phyloP scores from a whole-genome alignment of 177 flowering plant species.

The Telopea speciosissima region DNA sequence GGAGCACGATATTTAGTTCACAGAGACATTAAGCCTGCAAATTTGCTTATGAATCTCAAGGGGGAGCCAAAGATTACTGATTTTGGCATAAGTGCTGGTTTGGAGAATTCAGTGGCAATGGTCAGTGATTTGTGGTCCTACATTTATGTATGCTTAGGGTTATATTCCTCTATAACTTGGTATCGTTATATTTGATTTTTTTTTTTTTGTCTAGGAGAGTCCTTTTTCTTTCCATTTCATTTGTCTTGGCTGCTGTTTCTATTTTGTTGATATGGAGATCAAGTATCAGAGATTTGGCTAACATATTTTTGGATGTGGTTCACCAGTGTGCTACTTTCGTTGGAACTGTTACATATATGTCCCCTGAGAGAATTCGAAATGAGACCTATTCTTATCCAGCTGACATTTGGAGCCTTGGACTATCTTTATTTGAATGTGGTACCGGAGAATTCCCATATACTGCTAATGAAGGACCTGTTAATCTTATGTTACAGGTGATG shows the following conservation, averaged over 20 bases:
- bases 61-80: conserved; percentile 98
- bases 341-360: conserved; percentile 98
- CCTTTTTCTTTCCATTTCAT: background rate
- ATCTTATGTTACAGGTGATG: conserved; percentile 91
- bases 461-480: conserved; percentile 88
- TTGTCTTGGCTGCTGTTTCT: background rate
- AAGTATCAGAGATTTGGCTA: conserved; percentile 7
- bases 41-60: conserved; percentile 91
- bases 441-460: conserved; percentile 98
- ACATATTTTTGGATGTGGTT: conserved; percentile 12
- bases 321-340: conserved; percentile 96
- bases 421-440: conserved; percentile 94
- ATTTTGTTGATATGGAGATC: background rate
- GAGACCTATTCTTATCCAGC: conserved; percentile 94
- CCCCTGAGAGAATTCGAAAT: conserved; percentile 94
- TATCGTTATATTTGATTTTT: conserved; percentile 1
- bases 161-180: background rate
- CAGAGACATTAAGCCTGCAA: conserved; percentile 98
- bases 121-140: conserved; percentile 35
- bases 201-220: background rate
- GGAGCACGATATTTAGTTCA: conserved; percentile 92
- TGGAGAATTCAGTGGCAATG: conserved; percentile 96
- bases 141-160: conserved; percentile 1
- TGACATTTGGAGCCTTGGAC: conserved; percentile 99
- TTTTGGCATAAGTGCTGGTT: conserved; percentile 98